A percentile compares a stretch with the other conserved stretches of the same genome.
phyloP scores from a whole-genome alignment of 2,329 filamentous ascomycete species.

The Graphilbum ipis-grandicollis region DNA sequence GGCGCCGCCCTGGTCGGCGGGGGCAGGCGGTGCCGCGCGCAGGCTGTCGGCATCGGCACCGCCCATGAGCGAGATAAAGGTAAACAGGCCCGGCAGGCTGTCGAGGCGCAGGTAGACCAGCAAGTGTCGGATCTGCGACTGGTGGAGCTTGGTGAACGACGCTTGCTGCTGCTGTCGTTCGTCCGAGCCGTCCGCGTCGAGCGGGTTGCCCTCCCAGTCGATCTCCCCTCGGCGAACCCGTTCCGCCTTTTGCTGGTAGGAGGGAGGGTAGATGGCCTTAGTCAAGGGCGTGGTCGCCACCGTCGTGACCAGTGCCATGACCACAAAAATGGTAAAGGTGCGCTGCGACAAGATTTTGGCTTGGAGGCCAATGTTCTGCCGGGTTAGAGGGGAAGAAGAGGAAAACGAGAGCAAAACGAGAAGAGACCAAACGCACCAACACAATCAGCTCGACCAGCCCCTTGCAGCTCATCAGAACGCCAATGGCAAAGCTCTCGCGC shows the following conservation, averaged over 20 bases:
- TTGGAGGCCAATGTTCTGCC: slow-evolving; percentile 56
- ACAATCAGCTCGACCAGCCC: slow-evolving; percentile 90
- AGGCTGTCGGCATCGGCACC: slow-evolving; percentile 14
- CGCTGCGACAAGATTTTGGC: slow-evolving; percentile 63
- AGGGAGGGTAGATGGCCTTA: slow-evolving; percentile 53
- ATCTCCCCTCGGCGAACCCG: slow-evolving; percentile 65
- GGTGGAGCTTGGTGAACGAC: slow-evolving; percentile 15
- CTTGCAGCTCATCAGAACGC: slow-evolving; percentile 90
- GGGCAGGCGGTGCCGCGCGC: no score
- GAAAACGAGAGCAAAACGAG: not conserved
- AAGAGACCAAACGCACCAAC: slow-evolving; percentile 37
- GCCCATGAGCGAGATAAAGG: slow-evolving; percentile 66
- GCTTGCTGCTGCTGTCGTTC: slow-evolving; percentile 10
- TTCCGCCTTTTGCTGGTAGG: slow-evolving; percentile 33
- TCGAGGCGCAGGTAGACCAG: slow-evolving; percentile 74
- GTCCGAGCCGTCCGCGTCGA: slow-evolving; percentile 16
- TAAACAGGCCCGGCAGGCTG: slow-evolving; percentile 66
- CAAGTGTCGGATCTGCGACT: slow-evolving; percentile 38
- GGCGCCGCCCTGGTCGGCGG: no score
- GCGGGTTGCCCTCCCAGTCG: slow-evolving; percentile 51
- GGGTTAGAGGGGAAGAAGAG: not conserved
- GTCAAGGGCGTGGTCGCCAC: slow-evolving; percentile 69
- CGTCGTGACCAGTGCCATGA: slow-evolving; percentile 81
- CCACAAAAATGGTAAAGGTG: slow-evolving; percentile 86
- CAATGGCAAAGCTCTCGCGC: slow-evolving; percentile 80